Evolutionary conservation across 2,329 filamentous ascomycete genomes (phyloP).

Genomic region (Stachybotrys chartarum): DNA sequence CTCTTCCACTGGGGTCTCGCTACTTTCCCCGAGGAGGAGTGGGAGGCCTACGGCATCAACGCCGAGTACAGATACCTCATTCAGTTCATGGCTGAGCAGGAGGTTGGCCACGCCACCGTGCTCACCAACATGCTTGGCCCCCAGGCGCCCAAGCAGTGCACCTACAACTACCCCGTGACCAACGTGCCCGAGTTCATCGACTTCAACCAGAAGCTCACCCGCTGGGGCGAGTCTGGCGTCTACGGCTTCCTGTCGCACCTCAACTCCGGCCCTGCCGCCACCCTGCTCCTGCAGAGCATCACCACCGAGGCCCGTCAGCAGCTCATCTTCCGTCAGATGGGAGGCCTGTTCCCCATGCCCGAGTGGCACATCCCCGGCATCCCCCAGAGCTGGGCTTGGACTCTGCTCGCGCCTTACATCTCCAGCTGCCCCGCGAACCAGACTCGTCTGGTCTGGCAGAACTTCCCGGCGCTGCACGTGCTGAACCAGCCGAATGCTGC

Average conservation of each 20-base stretch:
- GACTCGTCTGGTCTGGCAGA: slow-evolving; percentile 75
- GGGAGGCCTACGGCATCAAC: slow-evolving; percentile 58
- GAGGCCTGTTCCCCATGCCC: slow-evolving; percentile 73
- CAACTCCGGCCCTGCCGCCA: slow-evolving; percentile 66
- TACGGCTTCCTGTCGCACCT: slow-evolving; percentile 77
- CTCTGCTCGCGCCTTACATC: slow-evolving; percentile 74
- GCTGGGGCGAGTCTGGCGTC: slow-evolving; percentile 71
- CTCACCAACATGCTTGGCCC: slow-evolving; percentile 71
- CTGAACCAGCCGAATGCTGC: slow-evolving; percentile 72
- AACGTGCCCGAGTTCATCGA: slow-evolving; percentile 73
- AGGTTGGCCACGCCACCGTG: slow-evolving; percentile 70
- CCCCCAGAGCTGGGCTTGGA: slow-evolving; percentile 81
- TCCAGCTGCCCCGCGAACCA: slow-evolving; percentile 65
- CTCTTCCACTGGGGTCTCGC: slow-evolving; percentile 71
- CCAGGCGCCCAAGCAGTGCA: slow-evolving; percentile 65
- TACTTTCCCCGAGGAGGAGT: slow-evolving; percentile 62
- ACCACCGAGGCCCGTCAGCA: slow-evolving; percentile 76
- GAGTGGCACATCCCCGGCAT: slow-evolving; percentile 76
- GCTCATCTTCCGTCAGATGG: slow-evolving; percentile 77
- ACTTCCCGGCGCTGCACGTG: slow-evolving; percentile 67
- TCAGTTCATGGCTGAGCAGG: slow-evolving; percentile 70
- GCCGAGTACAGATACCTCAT: slow-evolving; percentile 65
- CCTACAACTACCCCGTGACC: slow-evolving; percentile 72
- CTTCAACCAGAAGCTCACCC: slow-evolving; percentile 80
- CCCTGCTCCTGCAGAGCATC: slow-evolving; percentile 69